Conservation (phyloP, 768 basidiomycete species). For the Artomyces pyxidatus region DNA sequence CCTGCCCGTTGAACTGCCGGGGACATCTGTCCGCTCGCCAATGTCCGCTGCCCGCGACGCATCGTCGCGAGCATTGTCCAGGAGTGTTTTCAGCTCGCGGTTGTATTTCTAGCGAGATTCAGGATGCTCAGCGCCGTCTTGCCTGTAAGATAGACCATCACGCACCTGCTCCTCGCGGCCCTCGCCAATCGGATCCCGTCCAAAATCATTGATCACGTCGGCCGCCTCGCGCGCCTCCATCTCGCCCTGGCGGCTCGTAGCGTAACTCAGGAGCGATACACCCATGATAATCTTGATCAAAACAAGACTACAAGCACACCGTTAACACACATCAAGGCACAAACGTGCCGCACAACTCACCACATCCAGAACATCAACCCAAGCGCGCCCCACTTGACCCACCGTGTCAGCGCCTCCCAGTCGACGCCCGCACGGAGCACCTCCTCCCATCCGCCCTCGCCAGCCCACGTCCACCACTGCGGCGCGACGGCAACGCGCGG, state of each 20-base stretch:
- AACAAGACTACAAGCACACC: constrained; percentile 48
- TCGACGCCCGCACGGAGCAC: constrained; percentile 25
- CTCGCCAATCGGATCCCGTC: constrained; percentile 87
- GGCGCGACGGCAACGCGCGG: constrained; percentile 26
- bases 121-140: not conserved
- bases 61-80: constrained; percentile 66
- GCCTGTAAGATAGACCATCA: constrained; percentile 4
- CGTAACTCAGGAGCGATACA: constrained; percentile 78
- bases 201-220: constrained; percentile 80
- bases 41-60: constrained; percentile 61
- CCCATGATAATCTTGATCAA: constrained; percentile 92
- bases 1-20: constrained; percentile 1
- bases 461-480: constrained; percentile 35
- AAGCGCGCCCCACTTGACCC: constrained; percentile 57
- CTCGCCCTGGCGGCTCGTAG: constrained; percentile 60
- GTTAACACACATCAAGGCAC: not conserved
- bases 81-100: constrained; percentile 62
- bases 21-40: constrained; percentile 38
- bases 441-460: constrained; percentile 14
- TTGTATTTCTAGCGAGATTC: constrained; percentile 59
- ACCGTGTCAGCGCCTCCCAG: constrained; percentile 41
- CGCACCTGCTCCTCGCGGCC: constrained; percentile 76
- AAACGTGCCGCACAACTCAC: constrained; percentile 35
- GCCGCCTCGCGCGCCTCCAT: constrained; percentile 71
- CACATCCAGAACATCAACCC: constrained; percentile 76